Percentiles rank a stretch among this genome's conserved stretches.
phyloP scores from a whole-genome alignment of 768 basidiomycete genomes.

The Mycena metata region DNA sequence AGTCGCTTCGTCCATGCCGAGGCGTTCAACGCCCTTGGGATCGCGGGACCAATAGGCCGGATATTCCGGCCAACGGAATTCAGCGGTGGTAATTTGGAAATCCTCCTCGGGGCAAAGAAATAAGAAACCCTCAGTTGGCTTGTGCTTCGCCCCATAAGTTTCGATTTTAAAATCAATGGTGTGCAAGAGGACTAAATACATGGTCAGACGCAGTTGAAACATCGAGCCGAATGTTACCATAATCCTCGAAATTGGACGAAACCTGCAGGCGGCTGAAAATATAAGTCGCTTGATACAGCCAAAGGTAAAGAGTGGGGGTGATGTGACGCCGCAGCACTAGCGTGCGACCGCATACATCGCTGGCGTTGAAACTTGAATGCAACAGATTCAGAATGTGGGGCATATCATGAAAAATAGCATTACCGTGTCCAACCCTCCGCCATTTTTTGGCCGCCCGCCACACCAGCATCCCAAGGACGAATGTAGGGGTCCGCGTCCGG shows the following conservation, averaged over 20 bases:
- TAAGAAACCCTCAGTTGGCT: slow-evolving; percentile 19
- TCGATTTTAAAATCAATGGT: slow-evolving; percentile 22
- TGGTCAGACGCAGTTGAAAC: slow-evolving; percentile 24
- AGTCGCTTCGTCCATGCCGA: slow-evolving; percentile 16
- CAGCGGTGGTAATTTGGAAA: slow-evolving; percentile 19
- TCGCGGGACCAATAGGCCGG: slow-evolving; percentile 24
- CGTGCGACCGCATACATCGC: slow-evolving; percentile 22
- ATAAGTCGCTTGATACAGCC: slow-evolving; percentile 25
- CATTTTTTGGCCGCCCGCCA: slow-evolving; percentile 5
- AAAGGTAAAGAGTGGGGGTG: slow-evolving; percentile 14
- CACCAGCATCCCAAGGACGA: slow-evolving; percentile 16
- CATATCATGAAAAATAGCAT: slow-evolving; percentile 20
- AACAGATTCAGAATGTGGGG: slow-evolving; percentile 20
- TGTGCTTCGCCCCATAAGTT: slow-evolving; percentile 21
- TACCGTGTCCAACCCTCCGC: slow-evolving; percentile 15
- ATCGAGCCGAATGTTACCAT: slow-evolving; percentile 18
- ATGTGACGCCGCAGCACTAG: slow-evolving; percentile 13
- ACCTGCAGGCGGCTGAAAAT: slow-evolving; percentile 24
- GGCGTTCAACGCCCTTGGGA: slow-evolving; percentile 19
- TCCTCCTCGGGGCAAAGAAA: slow-evolving; percentile 23
- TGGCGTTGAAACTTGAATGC: slow-evolving; percentile 21
- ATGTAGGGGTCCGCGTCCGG: slow-evolving; percentile 13
- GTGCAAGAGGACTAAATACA: slow-evolving; percentile 22
- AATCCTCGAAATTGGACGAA: slow-evolving; percentile 25
- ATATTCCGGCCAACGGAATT: slow-evolving; percentile 24